Percentiles rank a stretch among this genome's conserved stretches.
These are phyloP conservation scores for Candida freyschussii DNA, from an alignment of 1,139 yeast species.

Conservation along the genomic window DNA sequence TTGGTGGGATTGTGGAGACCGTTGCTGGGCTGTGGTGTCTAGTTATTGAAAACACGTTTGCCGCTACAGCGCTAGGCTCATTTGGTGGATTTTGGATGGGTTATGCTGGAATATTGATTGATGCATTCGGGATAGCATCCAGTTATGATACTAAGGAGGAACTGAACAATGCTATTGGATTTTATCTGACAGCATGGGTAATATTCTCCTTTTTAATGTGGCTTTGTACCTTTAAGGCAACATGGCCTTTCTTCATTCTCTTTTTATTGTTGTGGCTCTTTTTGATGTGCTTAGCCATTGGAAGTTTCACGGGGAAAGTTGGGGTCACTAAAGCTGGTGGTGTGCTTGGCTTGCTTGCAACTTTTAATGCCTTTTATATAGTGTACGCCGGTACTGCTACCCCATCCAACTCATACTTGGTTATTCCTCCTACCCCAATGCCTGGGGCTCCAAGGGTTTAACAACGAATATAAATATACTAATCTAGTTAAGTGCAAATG, in stretches of 20 bases:
- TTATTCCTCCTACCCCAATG: constrained; percentile 53
- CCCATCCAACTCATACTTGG: constrained; percentile 54
- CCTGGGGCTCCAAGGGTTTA: constrained; percentile 37
- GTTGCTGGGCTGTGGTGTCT: constrained; percentile 67
- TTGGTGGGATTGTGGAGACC: constrained; percentile 64
- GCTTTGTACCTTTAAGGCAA: constrained; percentile 60
- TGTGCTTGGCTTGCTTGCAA: constrained; percentile 56
- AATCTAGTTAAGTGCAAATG: not conserved
- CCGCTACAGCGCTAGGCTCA: constrained; percentile 59
- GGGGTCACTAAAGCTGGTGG: constrained; percentile 66
- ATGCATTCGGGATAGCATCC: constrained; percentile 49
- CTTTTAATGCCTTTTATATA: constrained; percentile 56
- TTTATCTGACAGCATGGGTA: constrained; percentile 63
- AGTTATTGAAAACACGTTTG: constrained; percentile 62
- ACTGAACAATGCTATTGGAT: constrained; percentile 50
- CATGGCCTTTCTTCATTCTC: constrained; percentile 55
- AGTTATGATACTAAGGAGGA: constrained; percentile 45
- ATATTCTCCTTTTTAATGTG: constrained; percentile 59
- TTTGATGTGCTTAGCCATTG: constrained; percentile 56
- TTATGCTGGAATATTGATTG: constrained; percentile 53
- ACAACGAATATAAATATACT: not conserved
- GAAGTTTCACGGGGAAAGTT: constrained; percentile 43
- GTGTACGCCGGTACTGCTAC: constrained; percentile 71
- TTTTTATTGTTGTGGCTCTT: constrained; percentile 54
- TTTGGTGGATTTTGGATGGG: constrained; percentile 80